phyloP scores from a whole-genome alignment of 192 early-diverging fungal species.

The Phycomyces blakesleeanus region DNA sequence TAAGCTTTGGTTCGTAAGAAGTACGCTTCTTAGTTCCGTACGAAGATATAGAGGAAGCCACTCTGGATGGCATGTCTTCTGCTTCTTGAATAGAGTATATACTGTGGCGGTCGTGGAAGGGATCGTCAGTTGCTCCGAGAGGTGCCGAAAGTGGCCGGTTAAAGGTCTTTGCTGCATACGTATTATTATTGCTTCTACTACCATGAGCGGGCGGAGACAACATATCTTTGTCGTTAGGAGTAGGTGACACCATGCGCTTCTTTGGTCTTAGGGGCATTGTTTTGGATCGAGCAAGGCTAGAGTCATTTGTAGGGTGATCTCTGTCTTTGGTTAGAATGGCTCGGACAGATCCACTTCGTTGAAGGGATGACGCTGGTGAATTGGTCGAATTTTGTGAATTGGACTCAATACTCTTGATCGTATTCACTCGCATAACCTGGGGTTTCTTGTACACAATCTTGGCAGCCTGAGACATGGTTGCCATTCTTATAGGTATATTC shows the following conservation, averaged over 20 bases:
- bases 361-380: not conserved
- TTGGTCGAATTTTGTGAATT: not conserved
- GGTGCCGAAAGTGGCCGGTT: not conserved
- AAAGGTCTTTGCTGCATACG: too few relatives aligned
- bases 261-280: not conserved
- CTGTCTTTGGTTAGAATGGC: not conserved
- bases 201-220: not conserved
- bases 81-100: not conserved
- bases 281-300: too few relatives aligned
- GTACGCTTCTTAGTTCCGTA: too few relatives aligned
- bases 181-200: too few relatives aligned
- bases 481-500: not conserved
- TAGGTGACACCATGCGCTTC: not conserved
- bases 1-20: not conserved
- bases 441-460: slow-evolving; percentile 29
- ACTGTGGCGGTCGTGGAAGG: slow-evolving; percentile 19
- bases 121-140: not conserved
- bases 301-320: not conserved
- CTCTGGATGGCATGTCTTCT: not conserved
- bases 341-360: not conserved
- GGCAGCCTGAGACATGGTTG: slow-evolving; percentile 15
- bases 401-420: slow-evolving; percentile 15
- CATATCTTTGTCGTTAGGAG: not conserved
- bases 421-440: slow-evolving; percentile 36
- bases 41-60: not conserved